Percentiles rank a stretch among this genome's conserved stretches.
Evolutionary conservation across 768 basidiomycete species (phyloP).

Genomic region (Rhodotorula toruloides): DNA sequence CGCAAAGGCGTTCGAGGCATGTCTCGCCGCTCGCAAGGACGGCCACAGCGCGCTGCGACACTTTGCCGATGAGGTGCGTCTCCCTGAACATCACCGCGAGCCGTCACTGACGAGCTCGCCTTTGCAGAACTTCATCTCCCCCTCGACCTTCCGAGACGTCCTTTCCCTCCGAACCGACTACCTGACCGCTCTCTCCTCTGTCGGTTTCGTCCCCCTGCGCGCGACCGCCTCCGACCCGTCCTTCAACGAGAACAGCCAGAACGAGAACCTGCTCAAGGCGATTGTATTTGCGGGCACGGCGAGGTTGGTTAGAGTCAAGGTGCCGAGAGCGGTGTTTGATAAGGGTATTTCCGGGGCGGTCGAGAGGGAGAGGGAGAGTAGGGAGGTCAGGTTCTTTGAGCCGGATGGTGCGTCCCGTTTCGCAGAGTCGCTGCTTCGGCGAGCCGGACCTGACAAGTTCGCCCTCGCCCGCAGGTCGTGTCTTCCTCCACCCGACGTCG

Average conservation of each 20-base stretch:
- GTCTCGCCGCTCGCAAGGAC: conserved; percentile 22
- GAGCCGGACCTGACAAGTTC: neutral
- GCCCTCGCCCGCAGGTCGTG: conserved; percentile 48
- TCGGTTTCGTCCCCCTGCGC: conserved; percentile 61
- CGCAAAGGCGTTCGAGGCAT: conserved; percentile 66
- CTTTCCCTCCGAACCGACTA: conserved; percentile 72
- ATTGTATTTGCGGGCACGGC: conserved; percentile 81
- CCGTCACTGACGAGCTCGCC: neutral
- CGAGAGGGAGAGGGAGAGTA: conserved; percentile 74
- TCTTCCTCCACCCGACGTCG: conserved; percentile 78
- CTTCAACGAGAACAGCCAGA: conserved; percentile 62
- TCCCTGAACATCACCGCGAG: neutral
- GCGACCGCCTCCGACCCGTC: conserved; percentile 52
- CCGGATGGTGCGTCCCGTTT: conserved; percentile 51
- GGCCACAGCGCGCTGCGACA: conserved; percentile 54
- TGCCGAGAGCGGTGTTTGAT: conserved; percentile 76
- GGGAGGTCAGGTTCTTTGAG: conserved; percentile 78
- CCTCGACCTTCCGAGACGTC: conserved; percentile 68
- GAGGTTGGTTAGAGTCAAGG: conserved; percentile 66
- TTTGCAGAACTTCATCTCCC: conserved; percentile 73
- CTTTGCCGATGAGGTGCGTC: conserved; percentile 66
- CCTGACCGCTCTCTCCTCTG: conserved; percentile 60
- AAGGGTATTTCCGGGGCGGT: conserved; percentile 75
- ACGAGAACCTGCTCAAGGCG: conserved; percentile 73
- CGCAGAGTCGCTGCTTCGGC: neutral